Percentiles rank a stretch among this genome's conserved stretches.
These are phyloP conservation scores for Wallemia mellicola DNA, from an alignment of 1,284 basidiomycete species.

Conservation along the genomic window DNA sequence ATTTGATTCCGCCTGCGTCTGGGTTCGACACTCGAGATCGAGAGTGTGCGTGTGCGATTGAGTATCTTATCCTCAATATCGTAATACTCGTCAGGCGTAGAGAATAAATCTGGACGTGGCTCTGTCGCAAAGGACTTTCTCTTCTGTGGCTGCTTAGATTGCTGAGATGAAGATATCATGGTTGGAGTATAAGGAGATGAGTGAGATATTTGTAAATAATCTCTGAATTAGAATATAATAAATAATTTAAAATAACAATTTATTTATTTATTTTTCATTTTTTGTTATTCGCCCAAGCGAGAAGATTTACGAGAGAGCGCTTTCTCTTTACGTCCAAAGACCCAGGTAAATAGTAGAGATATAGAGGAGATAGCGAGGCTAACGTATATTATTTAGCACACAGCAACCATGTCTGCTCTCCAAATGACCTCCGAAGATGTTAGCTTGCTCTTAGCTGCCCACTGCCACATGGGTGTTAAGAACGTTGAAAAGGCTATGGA, in stretches of 20 bases:
- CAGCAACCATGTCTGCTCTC: constrained; percentile 30
- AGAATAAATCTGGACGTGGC: not conserved
- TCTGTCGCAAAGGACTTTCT: not conserved
- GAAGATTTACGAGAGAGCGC: no score
- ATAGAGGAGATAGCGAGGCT: not conserved
- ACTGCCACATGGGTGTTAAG: constrained; percentile 90
- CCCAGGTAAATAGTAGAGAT: not conserved
- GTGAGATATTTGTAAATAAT: not conserved
- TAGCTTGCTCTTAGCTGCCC: constrained; percentile 72
- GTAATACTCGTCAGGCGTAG: not conserved
- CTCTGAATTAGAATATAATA: not conserved
- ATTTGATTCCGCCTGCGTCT: constrained; percentile 10
- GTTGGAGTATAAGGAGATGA: not conserved
- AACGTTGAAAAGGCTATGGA: constrained; percentile 98
- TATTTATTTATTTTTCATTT: not conserved
- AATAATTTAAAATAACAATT: not conserved
- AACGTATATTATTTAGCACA: no score
- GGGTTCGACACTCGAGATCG: constrained; percentile 6
- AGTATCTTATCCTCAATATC: not conserved
- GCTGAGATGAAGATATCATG: not conserved
- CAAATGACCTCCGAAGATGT: constrained; percentile 92
- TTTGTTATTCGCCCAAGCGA: no score
- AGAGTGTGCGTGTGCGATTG: not conserved
- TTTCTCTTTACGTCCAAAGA: not conserved
- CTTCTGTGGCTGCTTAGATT: not conserved